A percentile compares a stretch with the other conserved stretches of the same genome.
Evolutionary conservation across 768 basidiomycete species (phyloP).

Genomic region (Daedalea quercina): DNA sequence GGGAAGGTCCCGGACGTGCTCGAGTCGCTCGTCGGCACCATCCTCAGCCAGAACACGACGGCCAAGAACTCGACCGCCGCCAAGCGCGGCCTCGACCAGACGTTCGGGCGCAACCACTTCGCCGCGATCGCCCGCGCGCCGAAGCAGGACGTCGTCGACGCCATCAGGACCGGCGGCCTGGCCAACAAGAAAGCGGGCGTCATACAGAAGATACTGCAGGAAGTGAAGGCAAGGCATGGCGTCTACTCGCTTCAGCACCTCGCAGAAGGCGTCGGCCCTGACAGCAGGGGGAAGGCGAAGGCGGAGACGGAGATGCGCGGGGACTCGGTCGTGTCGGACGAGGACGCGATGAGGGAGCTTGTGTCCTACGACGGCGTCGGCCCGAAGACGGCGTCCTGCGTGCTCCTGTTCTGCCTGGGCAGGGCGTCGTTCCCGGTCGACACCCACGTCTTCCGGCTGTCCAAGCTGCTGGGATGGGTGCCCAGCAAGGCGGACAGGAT

Average conservation of each 20-base stretch:
- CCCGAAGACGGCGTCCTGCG: constrained; percentile 59
- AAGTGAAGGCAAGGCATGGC: constrained; percentile 40
- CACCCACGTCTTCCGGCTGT: constrained; percentile 53
- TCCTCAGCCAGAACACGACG: constrained; percentile 58
- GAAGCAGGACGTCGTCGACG: constrained; percentile 34
- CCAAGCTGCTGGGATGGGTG: constrained; percentile 45
- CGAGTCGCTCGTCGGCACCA: constrained; percentile 49
- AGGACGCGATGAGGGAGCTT: constrained; percentile 49
- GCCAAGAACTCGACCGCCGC: constrained; percentile 42
- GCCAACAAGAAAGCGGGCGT: constrained; percentile 53
- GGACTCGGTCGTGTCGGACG: constrained; percentile 37
- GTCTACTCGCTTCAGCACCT: constrained; percentile 55
- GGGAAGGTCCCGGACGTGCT: constrained; percentile 47
- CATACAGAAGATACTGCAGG: constrained; percentile 41
- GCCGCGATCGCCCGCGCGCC: constrained; percentile 40
- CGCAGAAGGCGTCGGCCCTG: constrained; percentile 19
- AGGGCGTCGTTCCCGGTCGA: constrained; percentile 60
- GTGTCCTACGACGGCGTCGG: constrained; percentile 53
- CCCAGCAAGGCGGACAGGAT: constrained; percentile 41
- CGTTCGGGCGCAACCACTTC: constrained; percentile 46
- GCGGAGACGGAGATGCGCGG: constrained; percentile 16
- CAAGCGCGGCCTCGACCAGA: constrained; percentile 38
- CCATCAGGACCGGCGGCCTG: constrained; percentile 48
- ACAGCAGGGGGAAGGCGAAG: constrained; percentile 5
- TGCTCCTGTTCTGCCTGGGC: constrained; percentile 52